These are phyloP conservation scores for Buddleja alternifolia DNA, from an alignment of 257 asterid genomes.

Conservation along the genomic window DNA sequence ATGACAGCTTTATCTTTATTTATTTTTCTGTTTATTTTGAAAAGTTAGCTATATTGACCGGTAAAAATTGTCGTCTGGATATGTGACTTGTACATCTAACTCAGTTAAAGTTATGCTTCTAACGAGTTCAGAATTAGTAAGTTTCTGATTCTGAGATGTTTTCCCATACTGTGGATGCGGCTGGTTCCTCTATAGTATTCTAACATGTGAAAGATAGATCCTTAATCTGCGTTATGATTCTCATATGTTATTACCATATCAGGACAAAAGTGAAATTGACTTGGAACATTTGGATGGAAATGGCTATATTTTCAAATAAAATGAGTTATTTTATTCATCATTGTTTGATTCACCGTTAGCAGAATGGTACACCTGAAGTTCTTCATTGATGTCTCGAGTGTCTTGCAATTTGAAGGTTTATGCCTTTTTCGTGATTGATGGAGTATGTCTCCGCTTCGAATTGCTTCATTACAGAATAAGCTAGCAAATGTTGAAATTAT, in stretches of 20 bases:
- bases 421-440: not conserved
- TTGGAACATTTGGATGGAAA: conserved; percentile 13
- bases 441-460: not conserved
- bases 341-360: not conserved
- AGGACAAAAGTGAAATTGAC: not conserved
- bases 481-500: not conserved
- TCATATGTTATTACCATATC: not conserved
- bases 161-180: conserved; percentile 3
- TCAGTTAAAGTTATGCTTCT: conserved; percentile 7
- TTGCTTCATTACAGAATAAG: not conserved
- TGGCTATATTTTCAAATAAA: not conserved
- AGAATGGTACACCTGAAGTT: not conserved
- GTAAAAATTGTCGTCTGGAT: not conserved
- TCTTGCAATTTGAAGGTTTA: not conserved
- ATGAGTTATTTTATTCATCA: not conserved
- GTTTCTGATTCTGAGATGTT: conserved; percentile 11
- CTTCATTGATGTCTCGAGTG: not conserved
- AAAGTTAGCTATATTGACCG: not conserved
- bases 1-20: conserved; percentile 9
- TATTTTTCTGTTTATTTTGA: not conserved
- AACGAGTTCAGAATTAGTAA: not conserved
- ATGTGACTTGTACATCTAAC: conserved; percentile 9
- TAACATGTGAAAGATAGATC: not conserved
- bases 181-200: not conserved
- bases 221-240: conserved; percentile 15